These are phyloP conservation scores for Agaricales sp. DNA, from an alignment of 1,284 basidiomycete species.

Conservation along the genomic window DNA sequence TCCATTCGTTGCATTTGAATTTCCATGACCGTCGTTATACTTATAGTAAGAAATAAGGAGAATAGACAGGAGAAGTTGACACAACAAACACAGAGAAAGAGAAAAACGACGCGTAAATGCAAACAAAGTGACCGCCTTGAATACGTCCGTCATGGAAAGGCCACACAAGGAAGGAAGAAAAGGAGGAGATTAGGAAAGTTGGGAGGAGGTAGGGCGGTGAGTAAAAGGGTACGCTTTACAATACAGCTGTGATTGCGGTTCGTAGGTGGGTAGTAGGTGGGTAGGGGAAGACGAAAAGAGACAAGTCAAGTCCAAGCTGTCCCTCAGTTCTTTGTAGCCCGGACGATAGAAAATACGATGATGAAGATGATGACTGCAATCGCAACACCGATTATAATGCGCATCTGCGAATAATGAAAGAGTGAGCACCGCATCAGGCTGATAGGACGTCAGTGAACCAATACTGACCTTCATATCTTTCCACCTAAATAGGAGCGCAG, in stretches of 20 bases:
- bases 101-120: not conserved
- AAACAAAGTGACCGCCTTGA: not conserved
- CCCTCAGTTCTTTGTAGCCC: constrained; percentile 49
- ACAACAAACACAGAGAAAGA: not conserved
- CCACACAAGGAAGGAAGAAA: not conserved
- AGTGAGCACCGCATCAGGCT: not conserved
- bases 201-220: not conserved
- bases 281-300: constrained; percentile 1
- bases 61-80: not conserved
- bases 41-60: not conserved
- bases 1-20: not conserved
- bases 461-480: constrained; percentile 86
- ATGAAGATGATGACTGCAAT: constrained; percentile 86
- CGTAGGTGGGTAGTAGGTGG: not conserved
- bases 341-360: constrained; percentile 88
- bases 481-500: constrained; percentile 53
- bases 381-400: constrained; percentile 81
- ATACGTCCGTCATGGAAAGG: not conserved
- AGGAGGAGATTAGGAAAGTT: not conserved
- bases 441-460: constrained; percentile 5
- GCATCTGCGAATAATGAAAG: constrained; percentile 48
- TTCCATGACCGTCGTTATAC: constrained; percentile 1
- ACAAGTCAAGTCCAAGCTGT: no score
- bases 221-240: not conserved
- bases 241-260: not conserved